These are phyloP conservation scores for Petrea volubilis DNA, from an alignment of 257 asterid species.

Conservation along the genomic window DNA sequence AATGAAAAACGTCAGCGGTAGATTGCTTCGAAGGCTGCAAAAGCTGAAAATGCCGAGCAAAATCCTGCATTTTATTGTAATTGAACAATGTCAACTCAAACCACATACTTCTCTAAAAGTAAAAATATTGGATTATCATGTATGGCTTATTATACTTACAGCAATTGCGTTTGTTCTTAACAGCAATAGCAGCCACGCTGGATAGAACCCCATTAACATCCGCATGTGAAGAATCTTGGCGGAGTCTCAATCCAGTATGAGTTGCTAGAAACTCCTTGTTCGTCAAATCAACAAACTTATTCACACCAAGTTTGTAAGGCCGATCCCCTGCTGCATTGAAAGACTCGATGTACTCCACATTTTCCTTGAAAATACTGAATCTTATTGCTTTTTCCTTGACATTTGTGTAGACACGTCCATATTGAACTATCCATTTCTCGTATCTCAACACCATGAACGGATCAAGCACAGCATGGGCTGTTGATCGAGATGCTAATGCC, in stretches of 20 bases:
- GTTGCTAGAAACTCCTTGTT: conserved; percentile 25
- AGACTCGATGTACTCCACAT: conserved; percentile 22
- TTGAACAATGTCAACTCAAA: no score
- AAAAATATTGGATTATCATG: no score
- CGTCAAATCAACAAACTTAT: conserved; percentile 29
- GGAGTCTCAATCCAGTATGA: not conserved
- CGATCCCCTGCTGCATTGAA: conserved; percentile 11
- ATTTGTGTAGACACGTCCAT: not conserved
- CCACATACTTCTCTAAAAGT: no score
- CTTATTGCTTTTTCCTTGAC: not conserved
- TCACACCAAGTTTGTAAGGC: conserved; percentile 21
- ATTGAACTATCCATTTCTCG: not conserved
- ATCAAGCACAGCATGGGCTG: not conserved
- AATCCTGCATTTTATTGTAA: no score
- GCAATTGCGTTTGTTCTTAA: no score
- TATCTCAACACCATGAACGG: not conserved
- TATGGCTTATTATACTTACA: no score
- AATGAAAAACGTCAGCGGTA: no score
- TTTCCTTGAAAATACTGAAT: conserved; percentile 15
- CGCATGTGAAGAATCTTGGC: not conserved
- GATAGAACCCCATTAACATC: no score
- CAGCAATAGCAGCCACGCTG: no score
- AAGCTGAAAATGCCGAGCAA: no score
- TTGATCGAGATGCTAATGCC: not conserved
- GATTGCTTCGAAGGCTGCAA: no score